Base-by-base conservation (phyloP, 169 alveolate genomes). In the Cryptosporidium tyzzeri region DNA sequence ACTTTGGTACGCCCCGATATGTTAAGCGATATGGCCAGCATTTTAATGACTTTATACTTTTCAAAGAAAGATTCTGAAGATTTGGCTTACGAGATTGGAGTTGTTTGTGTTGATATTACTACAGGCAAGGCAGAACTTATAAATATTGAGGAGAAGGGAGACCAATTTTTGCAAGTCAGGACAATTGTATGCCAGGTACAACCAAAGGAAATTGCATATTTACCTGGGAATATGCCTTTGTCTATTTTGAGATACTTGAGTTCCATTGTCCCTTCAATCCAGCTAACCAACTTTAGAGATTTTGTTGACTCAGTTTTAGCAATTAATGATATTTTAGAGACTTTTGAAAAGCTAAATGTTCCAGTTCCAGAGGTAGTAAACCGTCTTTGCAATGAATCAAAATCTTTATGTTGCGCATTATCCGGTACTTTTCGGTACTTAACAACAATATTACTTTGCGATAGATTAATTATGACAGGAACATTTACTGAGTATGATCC, bases 1-100 rank as follows among this genome's bases (percentile, higher is more conserved):
- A 98, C 99, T 21, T 95, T 94, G 26, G 71, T 93, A 4, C 93
- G 95, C 45, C 96, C 96, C 33, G 95, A 93, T 65, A 94, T 94
- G 97, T 84, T 94, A 8, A 80, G 75, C 45, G 89, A 80, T 33
- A 80, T 80, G 89, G 89, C 89, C 51, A 80, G 89, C 41, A 44
- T 80, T 12, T 31, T 80, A 29, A 80, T 80, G 89, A 80, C 75
- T 16, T 5, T 80, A 5, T 80, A 80, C 29, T 59, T 80, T n/a
- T 50, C 51, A 16, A 86, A 92, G 26, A 39, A 93, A 29, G 70
- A 84, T 29, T 26, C 68, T 7, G 70, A 85, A 33, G 91, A 85
- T 37, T 48, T 70, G 26, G 84, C 70, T 33, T 84, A 91, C 61
- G 94, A 94, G 67, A 85, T 95, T 84, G 98, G 98, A 7, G 92